A percentile compares a stretch with the other conserved stretches of the same genome.
phyloP scores from a whole-genome alignment of 2,329 filamentous ascomycete species.

The Scedosporium minutisporum region DNA sequence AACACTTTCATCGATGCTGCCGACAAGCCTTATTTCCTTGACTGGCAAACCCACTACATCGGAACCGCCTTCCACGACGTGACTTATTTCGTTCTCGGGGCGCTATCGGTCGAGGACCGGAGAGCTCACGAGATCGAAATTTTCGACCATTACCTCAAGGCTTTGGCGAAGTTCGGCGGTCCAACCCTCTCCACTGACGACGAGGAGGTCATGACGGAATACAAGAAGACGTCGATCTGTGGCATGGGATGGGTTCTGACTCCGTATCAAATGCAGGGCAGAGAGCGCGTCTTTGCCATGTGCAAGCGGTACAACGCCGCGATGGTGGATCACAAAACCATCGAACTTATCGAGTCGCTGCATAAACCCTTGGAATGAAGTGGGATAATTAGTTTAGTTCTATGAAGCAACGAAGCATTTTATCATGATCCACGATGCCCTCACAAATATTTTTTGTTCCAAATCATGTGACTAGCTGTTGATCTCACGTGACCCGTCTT shows the following conservation, averaged over 20 bases:
- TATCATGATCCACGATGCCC: too few species aligned
- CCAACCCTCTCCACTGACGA: conserved; percentile 16
- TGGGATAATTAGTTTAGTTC: too few species aligned
- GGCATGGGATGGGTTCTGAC: conserved; percentile 20
- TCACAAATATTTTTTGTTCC: too few species aligned
- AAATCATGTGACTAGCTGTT: too few species aligned
- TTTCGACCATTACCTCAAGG: conserved; percentile 22
- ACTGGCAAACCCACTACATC: conserved; percentile 26
- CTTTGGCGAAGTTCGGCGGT: conserved; percentile 15
- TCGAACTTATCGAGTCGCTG: too few species aligned
- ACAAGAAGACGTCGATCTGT: conserved; percentile 17
- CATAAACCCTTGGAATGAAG: too few species aligned
- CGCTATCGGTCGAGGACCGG: conserved; percentile 22
- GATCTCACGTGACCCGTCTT: too few species aligned
- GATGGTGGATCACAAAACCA: too few species aligned
- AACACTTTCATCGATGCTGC: conserved; percentile 11
- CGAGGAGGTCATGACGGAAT: conserved; percentile 16
- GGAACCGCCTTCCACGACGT: conserved; percentile 27
- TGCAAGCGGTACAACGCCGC: too few species aligned
- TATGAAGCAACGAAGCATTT: too few species aligned
- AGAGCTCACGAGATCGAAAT: conserved; percentile 22
- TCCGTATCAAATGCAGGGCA: conserved; percentile 44
- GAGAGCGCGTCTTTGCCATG: not conserved
- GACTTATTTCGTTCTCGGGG: conserved; percentile 22
- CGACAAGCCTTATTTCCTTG: conserved; percentile 21